A percentile compares a stretch with the other conserved stretches of the same genome.
phyloP scores from a whole-genome alignment of 495 filamentous ascomycete species.

The Thermothielavioides terrestris region DNA sequence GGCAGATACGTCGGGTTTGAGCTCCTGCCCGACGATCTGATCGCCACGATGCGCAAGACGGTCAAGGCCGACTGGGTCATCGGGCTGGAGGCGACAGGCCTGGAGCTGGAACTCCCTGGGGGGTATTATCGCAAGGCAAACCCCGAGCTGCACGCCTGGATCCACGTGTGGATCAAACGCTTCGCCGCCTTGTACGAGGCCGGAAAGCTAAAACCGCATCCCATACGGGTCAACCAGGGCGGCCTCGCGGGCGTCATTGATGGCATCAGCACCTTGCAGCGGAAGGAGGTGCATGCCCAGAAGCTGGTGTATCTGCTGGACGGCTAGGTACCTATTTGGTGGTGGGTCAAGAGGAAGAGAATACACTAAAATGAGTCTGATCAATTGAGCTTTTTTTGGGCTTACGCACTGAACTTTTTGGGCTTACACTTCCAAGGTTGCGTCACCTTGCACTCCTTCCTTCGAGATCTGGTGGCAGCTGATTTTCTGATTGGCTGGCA shows the following conservation, averaged over 20 bases:
- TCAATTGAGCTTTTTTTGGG: too few species aligned
- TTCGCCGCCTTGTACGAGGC: not conserved
- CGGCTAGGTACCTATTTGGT: too few species aligned
- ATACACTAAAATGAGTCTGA: too few species aligned
- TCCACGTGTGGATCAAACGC: not conserved
- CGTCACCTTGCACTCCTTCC: too few species aligned
- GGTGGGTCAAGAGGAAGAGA: too few species aligned
- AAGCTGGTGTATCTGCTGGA: not conserved
- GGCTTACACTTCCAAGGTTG: too few species aligned
- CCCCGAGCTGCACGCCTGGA: not conserved
- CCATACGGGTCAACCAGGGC: not conserved
- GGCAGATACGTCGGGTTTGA: slow-evolving; percentile 28
- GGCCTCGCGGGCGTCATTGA: not conserved
- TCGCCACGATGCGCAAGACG: not conserved
- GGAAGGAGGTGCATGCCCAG: not conserved
- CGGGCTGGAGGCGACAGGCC: not conserved
- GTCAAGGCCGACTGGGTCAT: not conserved
- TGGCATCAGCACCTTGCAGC: not conserved
- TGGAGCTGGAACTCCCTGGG: not conserved
- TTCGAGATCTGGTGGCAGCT: too few species aligned
- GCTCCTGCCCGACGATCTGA: not conserved
- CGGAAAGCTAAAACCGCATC: not conserved
- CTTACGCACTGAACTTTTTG: too few species aligned
- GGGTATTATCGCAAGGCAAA: not conserved
- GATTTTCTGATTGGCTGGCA: not conserved